Evolutionary conservation across 805 yeast genomes (phyloP).

Genomic region (Kodamaea leandrae): DNA sequence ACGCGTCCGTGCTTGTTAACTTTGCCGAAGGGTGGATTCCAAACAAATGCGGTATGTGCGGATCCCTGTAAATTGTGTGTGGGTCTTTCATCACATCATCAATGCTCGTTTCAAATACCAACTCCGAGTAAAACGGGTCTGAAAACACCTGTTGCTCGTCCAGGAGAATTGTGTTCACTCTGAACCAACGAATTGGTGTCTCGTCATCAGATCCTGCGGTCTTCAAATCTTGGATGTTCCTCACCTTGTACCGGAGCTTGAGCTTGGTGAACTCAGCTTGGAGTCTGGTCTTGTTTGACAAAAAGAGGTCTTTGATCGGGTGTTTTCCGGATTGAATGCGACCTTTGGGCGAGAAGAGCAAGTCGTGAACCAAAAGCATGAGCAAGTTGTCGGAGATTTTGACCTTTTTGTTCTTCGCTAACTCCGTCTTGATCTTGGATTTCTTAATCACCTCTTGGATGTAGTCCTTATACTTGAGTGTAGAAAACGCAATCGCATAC

Average conservation of each 20-base stretch:
- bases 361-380: constrained; percentile 73
- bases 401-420: constrained; percentile 20
- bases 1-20: constrained; percentile 64
- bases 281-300: constrained; percentile 75
- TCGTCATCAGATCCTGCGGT: constrained; percentile 49
- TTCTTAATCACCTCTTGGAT: constrained; percentile 62
- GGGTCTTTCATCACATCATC: constrained; percentile 38
- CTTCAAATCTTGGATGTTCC: constrained; percentile 47
- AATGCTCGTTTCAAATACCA: constrained; percentile 46
- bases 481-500: constrained; percentile 77
- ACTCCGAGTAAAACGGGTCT: constrained; percentile 35
- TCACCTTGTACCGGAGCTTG: constrained; percentile 69
- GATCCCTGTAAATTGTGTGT: constrained; percentile 71
- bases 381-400: constrained; percentile 54
- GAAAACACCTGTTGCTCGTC: constrained; percentile 39
- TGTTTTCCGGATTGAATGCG: constrained; percentile 88
- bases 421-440: constrained; percentile 52
- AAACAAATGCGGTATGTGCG: constrained; percentile 67
- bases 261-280: constrained; percentile 78
- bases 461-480: constrained; percentile 67
- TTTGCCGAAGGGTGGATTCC: constrained; percentile 80
- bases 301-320: constrained; percentile 75
- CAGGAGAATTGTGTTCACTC: constrained; percentile 65
- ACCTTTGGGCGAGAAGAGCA: constrained; percentile 69
- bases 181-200: constrained; percentile 78